These are phyloP conservation scores for Abortiporus biennis DNA, from an alignment of 1,284 basidiomycete genomes.

Conservation along the genomic window DNA sequence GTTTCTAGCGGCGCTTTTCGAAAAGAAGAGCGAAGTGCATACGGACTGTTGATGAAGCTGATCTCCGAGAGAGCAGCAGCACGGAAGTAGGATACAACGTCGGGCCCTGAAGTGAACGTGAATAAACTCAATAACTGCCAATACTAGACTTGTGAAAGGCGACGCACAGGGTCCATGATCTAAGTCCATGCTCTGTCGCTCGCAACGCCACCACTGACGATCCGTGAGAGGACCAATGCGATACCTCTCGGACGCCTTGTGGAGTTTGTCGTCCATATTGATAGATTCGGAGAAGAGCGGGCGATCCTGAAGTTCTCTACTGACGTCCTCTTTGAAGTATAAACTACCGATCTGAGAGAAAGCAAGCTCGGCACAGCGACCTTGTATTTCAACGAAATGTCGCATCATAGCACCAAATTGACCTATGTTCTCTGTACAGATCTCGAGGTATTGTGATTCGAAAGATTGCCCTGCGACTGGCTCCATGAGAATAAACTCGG, in stretches of 20 bases:
- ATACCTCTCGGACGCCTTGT: not conserved
- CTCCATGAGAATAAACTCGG: slow-evolving; percentile 35
- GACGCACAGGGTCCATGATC: not conserved
- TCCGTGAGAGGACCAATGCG: not conserved
- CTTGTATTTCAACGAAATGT: not conserved
- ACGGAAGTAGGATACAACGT: no score
- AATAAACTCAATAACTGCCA: no score
- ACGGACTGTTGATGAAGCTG: no score
- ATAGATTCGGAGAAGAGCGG: not conserved
- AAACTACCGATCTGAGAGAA: slow-evolving; percentile 3
- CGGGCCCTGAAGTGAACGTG: no score
- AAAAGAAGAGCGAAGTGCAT: no score
- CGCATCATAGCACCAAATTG: not conserved
- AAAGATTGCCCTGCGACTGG: slow-evolving; percentile 9
- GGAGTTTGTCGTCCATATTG: not conserved
- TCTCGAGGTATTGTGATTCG: not conserved
- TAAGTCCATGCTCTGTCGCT: not conserved
- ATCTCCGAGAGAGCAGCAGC: no score
- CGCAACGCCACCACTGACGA: not conserved
- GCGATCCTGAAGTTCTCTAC: not conserved
- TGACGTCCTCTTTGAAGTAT: slow-evolving; percentile 2
- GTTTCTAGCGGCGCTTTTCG: no score
- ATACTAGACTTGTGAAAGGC: no score
- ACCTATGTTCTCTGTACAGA: not conserved
- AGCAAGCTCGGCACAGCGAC: not conserved